These are phyloP conservation scores for Microbotryomycetes sp. DNA, from an alignment of 1,284 basidiomycete species.

Conservation along the genomic window DNA sequence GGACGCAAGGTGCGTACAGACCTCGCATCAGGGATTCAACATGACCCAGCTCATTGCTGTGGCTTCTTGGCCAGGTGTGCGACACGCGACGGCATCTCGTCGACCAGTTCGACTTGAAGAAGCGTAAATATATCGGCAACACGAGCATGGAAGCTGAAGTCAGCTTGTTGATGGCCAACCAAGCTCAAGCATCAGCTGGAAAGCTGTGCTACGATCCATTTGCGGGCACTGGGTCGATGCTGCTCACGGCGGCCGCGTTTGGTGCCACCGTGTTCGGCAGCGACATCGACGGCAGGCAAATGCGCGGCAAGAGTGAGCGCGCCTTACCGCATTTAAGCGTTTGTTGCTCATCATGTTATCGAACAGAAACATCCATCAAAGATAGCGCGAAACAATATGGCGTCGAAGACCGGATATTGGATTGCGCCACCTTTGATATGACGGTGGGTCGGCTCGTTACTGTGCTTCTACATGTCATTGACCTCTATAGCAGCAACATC, in stretches of 20 bases:
- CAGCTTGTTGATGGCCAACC: constrained; percentile 90
- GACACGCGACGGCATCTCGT: constrained; percentile 38
- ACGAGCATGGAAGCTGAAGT: constrained; percentile 98
- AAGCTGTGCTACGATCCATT: constrained; percentile 95
- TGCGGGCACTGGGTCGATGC: constrained; percentile 91
- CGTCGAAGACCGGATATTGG: constrained; percentile 63
- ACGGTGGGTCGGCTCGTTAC: constrained; percentile 44
- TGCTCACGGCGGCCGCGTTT: constrained; percentile 72
- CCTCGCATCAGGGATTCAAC: too few relatives aligned
- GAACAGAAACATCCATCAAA: constrained; percentile 53
- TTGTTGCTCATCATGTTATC: constrained; percentile 7
- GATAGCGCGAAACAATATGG: constrained; percentile 81
- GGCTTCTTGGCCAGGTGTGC: constrained; percentile 34
- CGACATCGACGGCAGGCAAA: constrained; percentile 90
- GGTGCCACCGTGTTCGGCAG: constrained; percentile 83
- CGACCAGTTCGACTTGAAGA: constrained; percentile 62
- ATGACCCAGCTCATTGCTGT: too few relatives aligned
- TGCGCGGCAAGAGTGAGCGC: neutral
- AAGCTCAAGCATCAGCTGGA: constrained; percentile 78
- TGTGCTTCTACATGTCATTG: neutral
- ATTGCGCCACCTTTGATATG: constrained; percentile 82
- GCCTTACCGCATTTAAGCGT: neutral
- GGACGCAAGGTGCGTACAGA: constrained; percentile 15
- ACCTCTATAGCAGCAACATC: constrained; percentile 48
- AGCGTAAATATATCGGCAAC: constrained; percentile 84